A percentile compares a stretch with the other conserved stretches of the same genome.
phyloP scores from a whole-genome alignment of 2,329 filamentous ascomycete species.

The Aureobasidium uvarum region DNA sequence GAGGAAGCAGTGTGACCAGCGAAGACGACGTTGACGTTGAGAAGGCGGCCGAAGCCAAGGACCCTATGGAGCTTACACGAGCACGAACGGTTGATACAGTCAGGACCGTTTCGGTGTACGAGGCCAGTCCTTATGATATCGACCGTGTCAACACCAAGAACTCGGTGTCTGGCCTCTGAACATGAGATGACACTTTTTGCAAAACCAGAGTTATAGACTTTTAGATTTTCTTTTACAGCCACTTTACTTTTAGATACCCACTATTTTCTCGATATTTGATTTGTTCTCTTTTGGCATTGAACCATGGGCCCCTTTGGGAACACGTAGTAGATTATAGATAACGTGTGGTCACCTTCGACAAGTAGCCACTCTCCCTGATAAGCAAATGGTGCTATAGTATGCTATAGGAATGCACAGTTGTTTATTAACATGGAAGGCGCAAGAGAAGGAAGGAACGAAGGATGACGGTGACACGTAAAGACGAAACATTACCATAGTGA shows the following conservation, averaged over 20 bases:
- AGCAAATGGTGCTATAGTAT: neutral
- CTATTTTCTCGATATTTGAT: neutral
- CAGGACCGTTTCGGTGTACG: neutral
- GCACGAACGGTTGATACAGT: neutral
- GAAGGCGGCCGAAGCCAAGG: neutral
- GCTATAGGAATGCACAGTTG: neutral
- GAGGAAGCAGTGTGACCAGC: neutral
- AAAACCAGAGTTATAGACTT: neutral
- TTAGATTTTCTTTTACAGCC: neutral
- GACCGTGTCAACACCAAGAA: conserved; percentile 21
- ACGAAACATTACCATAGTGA: too few species aligned
- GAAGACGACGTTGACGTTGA: neutral
- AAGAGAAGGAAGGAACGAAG: too few species aligned
- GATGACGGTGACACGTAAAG: too few species aligned
- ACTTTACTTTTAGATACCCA: neutral
- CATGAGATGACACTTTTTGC: neutral
- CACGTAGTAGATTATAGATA: too few species aligned
- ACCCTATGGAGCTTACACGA: neutral
- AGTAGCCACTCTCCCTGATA: too few species aligned
- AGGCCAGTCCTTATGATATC: conserved; percentile 21
- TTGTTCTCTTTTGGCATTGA: neutral
- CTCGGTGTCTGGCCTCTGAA: conserved; percentile 6
- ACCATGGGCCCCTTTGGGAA: too few species aligned
- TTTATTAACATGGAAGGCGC: too few species aligned
- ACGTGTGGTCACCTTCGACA: too few species aligned